Base-by-base conservation (phyloP, 148 eudicot species). In the Persicaria tinctoria region DNA sequence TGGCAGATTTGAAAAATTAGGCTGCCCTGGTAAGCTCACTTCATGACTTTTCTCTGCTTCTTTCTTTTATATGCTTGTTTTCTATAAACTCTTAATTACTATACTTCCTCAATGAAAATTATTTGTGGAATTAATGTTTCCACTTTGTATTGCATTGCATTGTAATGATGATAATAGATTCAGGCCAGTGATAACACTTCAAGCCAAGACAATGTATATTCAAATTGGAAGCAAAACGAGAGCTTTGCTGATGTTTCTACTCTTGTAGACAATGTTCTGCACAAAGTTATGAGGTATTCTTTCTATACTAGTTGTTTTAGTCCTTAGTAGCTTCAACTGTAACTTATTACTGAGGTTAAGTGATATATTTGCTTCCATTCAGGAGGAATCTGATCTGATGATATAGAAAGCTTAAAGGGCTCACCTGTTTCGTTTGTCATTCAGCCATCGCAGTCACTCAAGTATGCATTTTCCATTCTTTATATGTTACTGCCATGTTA, bases 111-210 rank as follows among this genome's bases (percentile, higher is more conserved):
- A 27, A 11, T 27, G 68, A 23, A 11, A 41, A 23, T 16, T 38
- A 8, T 45, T 57, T 73, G 10, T 50, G 38, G 57, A 4, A 6
- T 9, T 38, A 20, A 56, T 63, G 18, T 27, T 60, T 75, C 57
- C 20, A 46, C n/a, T 60, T 75, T 46, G 1, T 23, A 18, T 12
- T 38, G 69, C 44, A 64, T 64, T 64, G 45, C 23, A 12, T 32
- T 64, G 46, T 44, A 68, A 16, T 44, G 51, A 45, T 46, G 73
- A 48, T 62, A 53, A 75, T 88, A 95, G 98, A 86, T 92, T 80
- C 90, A 86, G 75, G 97, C 90, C 81, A 79, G 77, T 78, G 91
- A 89, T 70, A 73, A 69, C 41, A 80, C 51, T 79, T 74, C 84
- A 75, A 80, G 46, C 68, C 53, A 74, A 18, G 91, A 85, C 76